Conservation (phyloP, 1,284 basidiomycete species). For the Cystobasidium sp. region DNA sequence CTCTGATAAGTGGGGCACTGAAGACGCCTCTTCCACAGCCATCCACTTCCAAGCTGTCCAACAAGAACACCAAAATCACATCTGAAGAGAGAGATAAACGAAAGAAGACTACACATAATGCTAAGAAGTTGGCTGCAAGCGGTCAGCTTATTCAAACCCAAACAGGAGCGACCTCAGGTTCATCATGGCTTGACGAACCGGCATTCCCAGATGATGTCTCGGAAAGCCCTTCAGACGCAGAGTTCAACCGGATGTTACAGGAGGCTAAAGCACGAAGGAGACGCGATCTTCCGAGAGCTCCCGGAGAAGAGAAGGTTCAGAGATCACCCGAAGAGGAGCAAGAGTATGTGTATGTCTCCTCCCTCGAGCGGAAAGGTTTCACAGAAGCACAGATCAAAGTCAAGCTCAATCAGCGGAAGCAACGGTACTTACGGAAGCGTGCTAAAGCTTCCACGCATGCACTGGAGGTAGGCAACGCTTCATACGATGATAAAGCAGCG, state of each 20-base stretch:
- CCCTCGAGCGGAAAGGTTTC: not conserved
- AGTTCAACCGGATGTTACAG: too few species aligned
- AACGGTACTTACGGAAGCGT: not conserved
- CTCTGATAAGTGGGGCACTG: constrained; percentile 61
- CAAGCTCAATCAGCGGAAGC: not conserved
- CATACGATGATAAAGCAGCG: not conserved
- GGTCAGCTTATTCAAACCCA: not conserved
- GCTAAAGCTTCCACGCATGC: constrained; percentile 7
- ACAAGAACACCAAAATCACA: not conserved
- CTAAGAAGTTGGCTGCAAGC: not conserved
- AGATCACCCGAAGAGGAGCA: too few species aligned
- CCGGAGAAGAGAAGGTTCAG: too few species aligned
- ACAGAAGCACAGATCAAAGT: constrained; percentile 3
- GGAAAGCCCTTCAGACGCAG: too few species aligned
- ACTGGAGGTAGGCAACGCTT: not conserved
- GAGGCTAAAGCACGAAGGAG: too few species aligned
- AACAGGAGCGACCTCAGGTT: not conserved
- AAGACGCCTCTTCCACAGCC: not conserved
- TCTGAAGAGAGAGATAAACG: not conserved
- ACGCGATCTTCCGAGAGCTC: too few species aligned
- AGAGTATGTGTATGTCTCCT: too few species aligned
- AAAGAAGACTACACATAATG: not conserved
- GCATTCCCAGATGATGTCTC: too few species aligned
- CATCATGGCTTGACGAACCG: too few species aligned
- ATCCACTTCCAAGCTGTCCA: not conserved